phyloP scores from a whole-genome alignment of 2,329 filamentous ascomycete genomes.

The Xylariaceae sp. region DNA sequence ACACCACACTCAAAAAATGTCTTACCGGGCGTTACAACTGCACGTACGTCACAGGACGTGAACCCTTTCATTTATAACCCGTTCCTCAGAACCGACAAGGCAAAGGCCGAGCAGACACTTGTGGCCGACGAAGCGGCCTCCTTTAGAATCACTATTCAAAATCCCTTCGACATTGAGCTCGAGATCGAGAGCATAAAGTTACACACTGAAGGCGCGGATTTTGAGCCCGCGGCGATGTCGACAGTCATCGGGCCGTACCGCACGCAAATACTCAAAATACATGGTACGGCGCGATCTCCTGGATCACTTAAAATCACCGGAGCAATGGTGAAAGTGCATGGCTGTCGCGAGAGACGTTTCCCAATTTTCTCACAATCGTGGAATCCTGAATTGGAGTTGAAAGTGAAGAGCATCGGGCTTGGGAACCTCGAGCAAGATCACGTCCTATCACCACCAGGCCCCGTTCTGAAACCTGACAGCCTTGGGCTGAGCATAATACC shows the following conservation, averaged over 20 bases:
- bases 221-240: conserved; percentile 62
- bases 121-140: conserved; percentile 74
- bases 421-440: conserved; percentile 49
- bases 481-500: conserved; percentile 72
- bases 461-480: conserved; percentile 43
- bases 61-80: conserved; percentile 96
- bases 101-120: conserved; percentile 61
- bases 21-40: conserved; percentile 47
- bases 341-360: conserved; percentile 79
- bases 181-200: conserved; percentile 80
- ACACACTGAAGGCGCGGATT: conserved; percentile 67
- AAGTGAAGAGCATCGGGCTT: conserved; percentile 73
- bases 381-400: conserved; percentile 64
- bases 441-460: conserved; percentile 35
- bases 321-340: conserved; percentile 72
- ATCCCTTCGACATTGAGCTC: conserved; percentile 89
- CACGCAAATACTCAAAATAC: conserved; percentile 72
- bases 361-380: conserved; percentile 77
- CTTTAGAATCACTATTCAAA: conserved; percentile 83
- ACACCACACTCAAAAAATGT: conserved; percentile 60
- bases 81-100: conserved; percentile 67
- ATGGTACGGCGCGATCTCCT: conserved; percentile 61
- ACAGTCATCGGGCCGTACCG: conserved; percentile 75
- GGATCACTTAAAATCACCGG: conserved; percentile 73
- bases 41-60: conserved; percentile 54